Evolutionary conservation across 768 basidiomycete species (phyloP).

Genomic region (Gautieria morchelliformis): DNA sequence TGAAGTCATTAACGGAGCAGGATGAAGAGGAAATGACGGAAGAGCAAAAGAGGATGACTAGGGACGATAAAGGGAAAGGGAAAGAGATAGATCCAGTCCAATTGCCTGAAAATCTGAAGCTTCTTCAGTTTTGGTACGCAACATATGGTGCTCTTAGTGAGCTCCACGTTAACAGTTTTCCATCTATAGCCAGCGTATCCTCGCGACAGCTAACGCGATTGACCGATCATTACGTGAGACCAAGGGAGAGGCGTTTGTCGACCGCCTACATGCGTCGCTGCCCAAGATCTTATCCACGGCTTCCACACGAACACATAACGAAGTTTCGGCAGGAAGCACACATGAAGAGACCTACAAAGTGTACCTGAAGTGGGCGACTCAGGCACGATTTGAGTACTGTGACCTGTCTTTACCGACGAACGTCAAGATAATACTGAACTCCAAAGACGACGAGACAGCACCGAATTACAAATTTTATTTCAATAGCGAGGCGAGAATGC

Average conservation of each 20-base stretch:
- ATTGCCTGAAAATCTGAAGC: slow-evolving; percentile 68
- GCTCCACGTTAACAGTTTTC: background rate
- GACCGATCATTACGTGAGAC: slow-evolving; percentile 82
- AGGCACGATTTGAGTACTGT: slow-evolving; percentile 83
- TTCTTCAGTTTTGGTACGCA: slow-evolving; percentile 61
- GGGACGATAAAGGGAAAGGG: slow-evolving; percentile 53
- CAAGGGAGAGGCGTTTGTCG: slow-evolving; percentile 81
- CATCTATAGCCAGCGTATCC: slow-evolving; percentile 50
- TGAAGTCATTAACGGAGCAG: slow-evolving; percentile 34
- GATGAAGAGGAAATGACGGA: slow-evolving; percentile 67
- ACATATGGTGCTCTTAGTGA: background rate
- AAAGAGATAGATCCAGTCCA: slow-evolving; percentile 40
- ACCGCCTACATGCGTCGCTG: slow-evolving; percentile 63
- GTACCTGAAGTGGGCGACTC: slow-evolving; percentile 80
- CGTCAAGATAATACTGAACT: slow-evolving; percentile 7
- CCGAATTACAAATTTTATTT: slow-evolving; percentile 79
- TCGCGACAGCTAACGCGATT: slow-evolving; percentile 73
- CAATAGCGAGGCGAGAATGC: slow-evolving; percentile 75
- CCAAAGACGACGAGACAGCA: slow-evolving; percentile 34
- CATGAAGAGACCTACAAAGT: slow-evolving; percentile 59
- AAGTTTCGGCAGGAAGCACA: slow-evolving; percentile 41
- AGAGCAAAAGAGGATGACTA: slow-evolving; percentile 82
- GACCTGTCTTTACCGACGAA: slow-evolving; percentile 51
- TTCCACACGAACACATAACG: slow-evolving; percentile 26
- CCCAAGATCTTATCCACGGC: slow-evolving; percentile 48